Percentiles rank a stretch among this genome's conserved stretches.
Conservation (phyloP, 2,329 filamentous ascomycete species). For the Pseudocercospora fuligena region DNA sequence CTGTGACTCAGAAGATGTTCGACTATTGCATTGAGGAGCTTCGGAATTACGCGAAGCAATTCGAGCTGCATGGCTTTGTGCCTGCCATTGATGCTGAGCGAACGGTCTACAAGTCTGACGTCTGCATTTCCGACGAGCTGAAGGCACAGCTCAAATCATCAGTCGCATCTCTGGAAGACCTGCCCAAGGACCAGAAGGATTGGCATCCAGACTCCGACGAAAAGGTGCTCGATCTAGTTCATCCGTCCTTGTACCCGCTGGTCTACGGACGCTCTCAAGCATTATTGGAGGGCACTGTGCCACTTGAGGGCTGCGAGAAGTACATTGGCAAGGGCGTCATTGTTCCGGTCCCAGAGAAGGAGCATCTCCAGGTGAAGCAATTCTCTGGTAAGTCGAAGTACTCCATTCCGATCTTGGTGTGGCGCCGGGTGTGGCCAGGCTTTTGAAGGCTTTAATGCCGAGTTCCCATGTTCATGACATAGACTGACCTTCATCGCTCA, state of each 20-base stretch:
- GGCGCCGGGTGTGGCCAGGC: no score
- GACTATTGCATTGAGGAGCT: slow-evolving; percentile 42
- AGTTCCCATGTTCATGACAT: no score
- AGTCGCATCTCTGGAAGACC: slow-evolving; percentile 56
- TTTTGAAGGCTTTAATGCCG: no score
- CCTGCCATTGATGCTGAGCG: slow-evolving; percentile 52
- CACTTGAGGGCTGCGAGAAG: slow-evolving; percentile 38
- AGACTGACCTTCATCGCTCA: no score
- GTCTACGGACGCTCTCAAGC: slow-evolving; percentile 57
- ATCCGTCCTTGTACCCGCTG: slow-evolving; percentile 68
- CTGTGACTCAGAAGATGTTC: slow-evolving; percentile 31
- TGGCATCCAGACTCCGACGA: slow-evolving; percentile 65
- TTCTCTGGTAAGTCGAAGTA: not conserved
- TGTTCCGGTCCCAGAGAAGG: slow-evolving; percentile 20
- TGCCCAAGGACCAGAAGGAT: slow-evolving; percentile 48
- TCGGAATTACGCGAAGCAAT: slow-evolving; percentile 55
- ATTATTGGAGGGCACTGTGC: slow-evolving; percentile 41
- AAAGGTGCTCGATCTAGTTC: slow-evolving; percentile 65
- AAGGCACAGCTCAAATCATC: slow-evolving; percentile 50
- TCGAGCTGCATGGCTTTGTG: slow-evolving; percentile 48
- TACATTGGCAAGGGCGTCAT: slow-evolving; percentile 41
- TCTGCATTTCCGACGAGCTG: slow-evolving; percentile 46
- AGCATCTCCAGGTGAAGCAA: slow-evolving; percentile 14
- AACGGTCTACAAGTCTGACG: slow-evolving; percentile 61
- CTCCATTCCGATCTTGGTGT: no score